These are phyloP conservation scores for Dactylellina cionopaga DNA, from an alignment of 2,329 filamentous ascomycete species.

Conservation along the genomic window DNA sequence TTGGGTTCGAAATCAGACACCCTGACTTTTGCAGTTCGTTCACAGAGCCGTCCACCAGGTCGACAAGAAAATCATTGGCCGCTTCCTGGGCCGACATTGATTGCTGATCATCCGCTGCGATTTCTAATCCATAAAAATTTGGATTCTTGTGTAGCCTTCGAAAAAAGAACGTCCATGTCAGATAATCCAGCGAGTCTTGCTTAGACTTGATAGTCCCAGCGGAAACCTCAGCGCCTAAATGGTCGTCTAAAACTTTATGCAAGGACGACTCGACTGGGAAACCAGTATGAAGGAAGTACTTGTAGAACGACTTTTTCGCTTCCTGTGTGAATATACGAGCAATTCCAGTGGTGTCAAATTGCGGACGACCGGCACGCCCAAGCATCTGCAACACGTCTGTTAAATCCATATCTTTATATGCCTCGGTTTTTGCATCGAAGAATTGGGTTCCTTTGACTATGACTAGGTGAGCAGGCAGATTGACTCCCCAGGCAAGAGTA, in stretches of 20 bases:
- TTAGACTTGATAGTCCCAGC: slow-evolving; percentile 92
- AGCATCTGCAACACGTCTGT: slow-evolving; percentile 99
- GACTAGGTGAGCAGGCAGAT: slow-evolving; percentile 93
- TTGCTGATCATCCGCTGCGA: slow-evolving; percentile 91
- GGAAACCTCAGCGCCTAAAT: slow-evolving; percentile 92
- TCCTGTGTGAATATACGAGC: slow-evolving; percentile 98
- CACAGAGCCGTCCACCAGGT: slow-evolving; percentile 87
- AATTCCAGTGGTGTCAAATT: slow-evolving; percentile 93
- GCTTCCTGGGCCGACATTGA: slow-evolving; percentile 83
- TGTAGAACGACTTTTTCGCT: slow-evolving; percentile 98
- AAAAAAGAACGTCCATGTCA: slow-evolving; percentile 99
- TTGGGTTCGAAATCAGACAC: slow-evolving; percentile 83
- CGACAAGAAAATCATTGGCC: slow-evolving; percentile 94
- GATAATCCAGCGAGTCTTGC: slow-evolving; percentile 95
- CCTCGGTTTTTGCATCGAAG: slow-evolving; percentile 97
- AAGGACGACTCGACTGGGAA: slow-evolving; percentile 97
- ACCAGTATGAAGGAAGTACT: slow-evolving; percentile 97
- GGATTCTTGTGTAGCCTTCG: slow-evolving; percentile 96
- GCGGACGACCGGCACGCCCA: slow-evolving; percentile 90
- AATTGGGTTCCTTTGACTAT: slow-evolving; percentile 98
- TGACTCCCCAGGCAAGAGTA: slow-evolving; percentile 94
- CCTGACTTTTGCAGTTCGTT: slow-evolving; percentile 82
- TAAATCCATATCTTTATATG: slow-evolving; percentile 98
- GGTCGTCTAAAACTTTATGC: slow-evolving; percentile 96
- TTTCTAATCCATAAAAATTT: slow-evolving; percentile 95